phyloP scores from a whole-genome alignment of 768 basidiomycete genomes.

The Pleurotus eryngii region DNA sequence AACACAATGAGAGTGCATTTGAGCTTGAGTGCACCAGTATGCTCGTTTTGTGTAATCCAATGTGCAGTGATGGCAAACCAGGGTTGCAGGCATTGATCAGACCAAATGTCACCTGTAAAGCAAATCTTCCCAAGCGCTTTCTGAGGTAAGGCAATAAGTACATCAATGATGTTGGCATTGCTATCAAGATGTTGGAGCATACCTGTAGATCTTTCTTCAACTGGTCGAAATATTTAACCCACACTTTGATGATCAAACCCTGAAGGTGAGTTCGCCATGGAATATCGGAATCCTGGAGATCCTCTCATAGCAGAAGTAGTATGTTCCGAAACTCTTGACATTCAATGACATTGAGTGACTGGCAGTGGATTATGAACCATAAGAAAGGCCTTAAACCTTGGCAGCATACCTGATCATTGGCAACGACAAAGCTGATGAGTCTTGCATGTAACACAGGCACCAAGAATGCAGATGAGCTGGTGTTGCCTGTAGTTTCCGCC shows the following conservation, averaged over 20 bases:
- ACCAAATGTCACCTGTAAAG: slow-evolving; percentile 18
- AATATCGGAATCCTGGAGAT: slow-evolving; percentile 21
- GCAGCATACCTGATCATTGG: slow-evolving; percentile 6
- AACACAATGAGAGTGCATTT: slow-evolving; percentile 13
- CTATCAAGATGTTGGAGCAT: neutral
- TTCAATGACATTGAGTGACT: slow-evolving; percentile 27
- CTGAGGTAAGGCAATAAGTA: slow-evolving; percentile 4
- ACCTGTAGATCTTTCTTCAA: slow-evolving; percentile 22
- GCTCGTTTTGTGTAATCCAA: slow-evolving; percentile 11
- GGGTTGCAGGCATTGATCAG: slow-evolving; percentile 2
- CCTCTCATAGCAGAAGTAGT: slow-evolving; percentile 18
- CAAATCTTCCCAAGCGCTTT: slow-evolving; percentile 8
- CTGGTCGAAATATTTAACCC: slow-evolving; percentile 17
- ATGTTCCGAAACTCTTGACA: slow-evolving; percentile 22
- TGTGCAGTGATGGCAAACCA: slow-evolving; percentile 16
- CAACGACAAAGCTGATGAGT: slow-evolving; percentile 8
- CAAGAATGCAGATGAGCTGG: neutral
- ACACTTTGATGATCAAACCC: slow-evolving; percentile 17
- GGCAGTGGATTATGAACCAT: neutral
- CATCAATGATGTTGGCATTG: neutral
- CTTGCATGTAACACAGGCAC: neutral
- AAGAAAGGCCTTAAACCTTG: neutral
- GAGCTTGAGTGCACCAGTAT: neutral
- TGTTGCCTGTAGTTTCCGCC: neutral
- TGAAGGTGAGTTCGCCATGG: slow-evolving; percentile 20